These are phyloP conservation scores for Aspergillus hancockii DNA, from an alignment of 495 filamentous ascomycete genomes.

Conservation along the genomic window DNA sequence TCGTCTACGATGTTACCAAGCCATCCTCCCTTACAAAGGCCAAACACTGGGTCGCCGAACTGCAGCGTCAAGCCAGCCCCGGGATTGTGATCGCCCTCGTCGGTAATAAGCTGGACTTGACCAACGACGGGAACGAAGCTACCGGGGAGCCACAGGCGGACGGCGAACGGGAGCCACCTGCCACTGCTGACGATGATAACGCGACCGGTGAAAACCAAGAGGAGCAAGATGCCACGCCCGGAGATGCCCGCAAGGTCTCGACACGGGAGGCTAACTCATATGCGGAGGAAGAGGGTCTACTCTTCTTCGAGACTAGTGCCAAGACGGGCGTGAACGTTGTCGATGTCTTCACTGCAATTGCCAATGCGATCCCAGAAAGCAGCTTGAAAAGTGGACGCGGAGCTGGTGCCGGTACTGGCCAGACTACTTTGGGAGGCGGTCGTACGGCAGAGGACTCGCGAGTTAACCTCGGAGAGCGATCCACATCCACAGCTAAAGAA, in stretches of 20 bases:
- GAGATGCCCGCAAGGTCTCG: slow-evolving; percentile 81
- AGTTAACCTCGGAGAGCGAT: slow-evolving; percentile 47
- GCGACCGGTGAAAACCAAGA: slow-evolving; percentile 49
- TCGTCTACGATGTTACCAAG: slow-evolving; percentile 98
- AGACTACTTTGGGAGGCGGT: slow-evolving; percentile 40
- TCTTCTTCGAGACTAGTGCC: slow-evolving; percentile 98
- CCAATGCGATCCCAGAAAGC: slow-evolving; percentile 94
- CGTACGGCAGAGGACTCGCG: slow-evolving; percentile 44
- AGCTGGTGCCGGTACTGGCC: slow-evolving; percentile 58
- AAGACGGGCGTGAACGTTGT: slow-evolving; percentile 93
- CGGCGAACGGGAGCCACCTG: slow-evolving; percentile 27
- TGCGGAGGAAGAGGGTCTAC: slow-evolving; percentile 87
- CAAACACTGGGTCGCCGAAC: slow-evolving; percentile 97
- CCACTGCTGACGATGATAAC: slow-evolving; percentile 35
- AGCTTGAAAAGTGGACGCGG: slow-evolving; percentile 85
- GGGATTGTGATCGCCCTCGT: slow-evolving; percentile 98
- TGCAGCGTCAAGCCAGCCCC: slow-evolving; percentile 95
- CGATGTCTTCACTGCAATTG: slow-evolving; percentile 97
- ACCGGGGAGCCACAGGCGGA: slow-evolving; percentile 33
- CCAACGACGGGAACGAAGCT: slow-evolving; percentile 51
- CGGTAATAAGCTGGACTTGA: slow-evolving; percentile 95
- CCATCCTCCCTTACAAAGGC: slow-evolving; percentile 93
- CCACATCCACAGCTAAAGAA: slow-evolving; percentile 69
- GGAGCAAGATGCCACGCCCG: slow-evolving; percentile 60
- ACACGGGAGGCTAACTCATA: slow-evolving; percentile 88